Evolutionary conservation across 257 asterid genomes (phyloP), one percentile per base, ranked within the genome.

Genomic region (Solanum chiquidenum): DNA sequence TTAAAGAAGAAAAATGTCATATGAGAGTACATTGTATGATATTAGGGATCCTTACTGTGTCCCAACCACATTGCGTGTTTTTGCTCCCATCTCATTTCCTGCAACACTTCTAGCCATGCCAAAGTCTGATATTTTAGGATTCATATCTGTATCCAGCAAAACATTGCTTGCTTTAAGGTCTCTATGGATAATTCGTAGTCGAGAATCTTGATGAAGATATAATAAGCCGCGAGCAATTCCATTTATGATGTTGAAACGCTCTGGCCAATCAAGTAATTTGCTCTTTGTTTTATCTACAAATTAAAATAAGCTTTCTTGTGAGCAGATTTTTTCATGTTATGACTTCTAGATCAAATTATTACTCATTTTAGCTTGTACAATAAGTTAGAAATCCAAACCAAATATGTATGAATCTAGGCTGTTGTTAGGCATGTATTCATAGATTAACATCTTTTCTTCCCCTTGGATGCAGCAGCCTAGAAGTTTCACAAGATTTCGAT

Each of bases 171-270:
- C 89, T 87, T 89, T 89, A n/a, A 89, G 91, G 86, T 89, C 91
- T n/a, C 91, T 84, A 72, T 89, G 91, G 85, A 90, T 88, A 33
- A 90, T 90, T 9, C 92, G 73, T 10, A 90, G 87, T 72, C 89
- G 90, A 21, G 92, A 90, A 88, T 90, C 92, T 83, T 90, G 92
- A 88, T 90, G 92, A 34, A 90, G 92, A 74, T 90, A 90, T 85
- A 90, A 42, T 33, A 90, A 69, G 5, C 92, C 92, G 12, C 92
- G 90, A 64, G 92, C 92, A 69, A 88, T 88, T 49, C 92, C 92
- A 27, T 88, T 88, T 5, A 87, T 90, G 64, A 90, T 85, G 86
- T 68, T 18, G 83, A 86, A 69, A 0, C 91, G 88, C 58, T 77
- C 85, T 34, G 88, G 87, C 92, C 92, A 90, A 52, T 90, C 89